Percentiles rank a stretch among this genome's conserved stretches.
phyloP scores from a whole-genome alignment of 768 basidiomycete genomes.

The Pisolithus orientalis region DNA sequence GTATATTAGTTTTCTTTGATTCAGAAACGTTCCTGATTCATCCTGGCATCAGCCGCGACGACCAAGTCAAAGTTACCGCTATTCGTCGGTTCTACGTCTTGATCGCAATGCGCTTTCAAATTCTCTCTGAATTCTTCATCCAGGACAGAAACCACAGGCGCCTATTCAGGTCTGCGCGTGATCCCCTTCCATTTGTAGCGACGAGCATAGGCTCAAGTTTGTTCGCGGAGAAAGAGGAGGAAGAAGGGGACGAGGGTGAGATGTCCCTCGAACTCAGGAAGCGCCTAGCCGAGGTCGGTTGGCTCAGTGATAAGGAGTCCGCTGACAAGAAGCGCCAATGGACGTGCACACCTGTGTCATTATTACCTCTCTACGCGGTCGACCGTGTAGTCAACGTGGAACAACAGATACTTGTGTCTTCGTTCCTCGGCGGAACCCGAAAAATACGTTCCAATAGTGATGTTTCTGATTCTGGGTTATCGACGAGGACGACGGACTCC shows the following conservation, averaged over 20 bases:
- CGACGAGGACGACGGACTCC: constrained; percentile 31
- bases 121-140: constrained; percentile 55
- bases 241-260: constrained; percentile 42
- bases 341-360: constrained; percentile 59
- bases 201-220: constrained; percentile 66
- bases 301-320: constrained; percentile 54
- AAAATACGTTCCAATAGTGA: constrained; percentile 18
- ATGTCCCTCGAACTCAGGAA: constrained; percentile 61
- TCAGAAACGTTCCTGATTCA: background rate
- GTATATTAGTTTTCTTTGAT: constrained; percentile 19
- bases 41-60: constrained; percentile 3
- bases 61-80: constrained; percentile 39
- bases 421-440: constrained; percentile 32
- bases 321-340: constrained; percentile 52
- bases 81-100: constrained; percentile 51
- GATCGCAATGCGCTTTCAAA: constrained; percentile 64
- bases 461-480: constrained; percentile 29
- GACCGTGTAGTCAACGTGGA: constrained; percentile 40
- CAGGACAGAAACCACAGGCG: constrained; percentile 53
- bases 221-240: constrained; percentile 52
- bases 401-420: constrained; percentile 25
- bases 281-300: constrained; percentile 68
- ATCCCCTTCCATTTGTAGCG: constrained; percentile 65
- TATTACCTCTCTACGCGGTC: constrained; percentile 52
- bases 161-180: constrained; percentile 67